These are phyloP conservation scores for Candida sithepensis DNA, from an alignment of 805 yeast genomes.

Conservation along the genomic window DNA sequence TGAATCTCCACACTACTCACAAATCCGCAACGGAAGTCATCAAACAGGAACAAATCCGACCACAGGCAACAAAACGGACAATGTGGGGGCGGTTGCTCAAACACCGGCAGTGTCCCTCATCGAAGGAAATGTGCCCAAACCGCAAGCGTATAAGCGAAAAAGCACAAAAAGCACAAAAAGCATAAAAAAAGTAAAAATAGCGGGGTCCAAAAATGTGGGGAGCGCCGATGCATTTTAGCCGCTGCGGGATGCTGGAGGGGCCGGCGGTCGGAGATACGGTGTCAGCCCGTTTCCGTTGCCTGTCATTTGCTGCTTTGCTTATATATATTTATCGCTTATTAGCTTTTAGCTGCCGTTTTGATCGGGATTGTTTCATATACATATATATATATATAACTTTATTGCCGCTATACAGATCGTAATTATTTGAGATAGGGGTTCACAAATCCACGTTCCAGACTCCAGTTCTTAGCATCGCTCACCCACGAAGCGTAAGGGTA, in stretches of 20 bases:
- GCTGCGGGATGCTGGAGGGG: neutral
- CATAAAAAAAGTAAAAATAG: neutral
- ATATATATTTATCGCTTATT: too few species aligned
- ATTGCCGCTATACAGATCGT: too few species aligned
- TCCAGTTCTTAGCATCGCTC: slow-evolving; percentile 4
- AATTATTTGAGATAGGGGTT: slow-evolving; percentile 1
- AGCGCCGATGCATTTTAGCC: neutral
- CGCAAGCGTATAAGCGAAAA: neutral
- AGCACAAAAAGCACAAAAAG: neutral
- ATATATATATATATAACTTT: neutral
- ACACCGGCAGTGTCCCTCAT: too few species aligned
- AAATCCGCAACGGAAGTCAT: neutral
- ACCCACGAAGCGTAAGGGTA: slow-evolving; percentile 25
- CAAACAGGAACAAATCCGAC: too few species aligned
- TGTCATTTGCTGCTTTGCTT: too few species aligned
- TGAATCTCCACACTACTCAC: neutral
- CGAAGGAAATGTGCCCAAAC: too few species aligned
- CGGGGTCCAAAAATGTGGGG: neutral
- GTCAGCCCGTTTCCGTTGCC: too few species aligned
- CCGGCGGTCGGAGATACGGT: too few species aligned
- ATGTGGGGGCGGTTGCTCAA: too few species aligned
- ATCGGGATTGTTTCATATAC: too few species aligned
- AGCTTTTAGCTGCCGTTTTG: too few species aligned
- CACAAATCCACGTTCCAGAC: slow-evolving; percentile 7
- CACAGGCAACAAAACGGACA: too few species aligned